A percentile compares a stretch with the other conserved stretches of the same genome.
phyloP scores from a whole-genome alignment of 1,284 basidiomycete genomes.

The Amylostereum areolatum region DNA sequence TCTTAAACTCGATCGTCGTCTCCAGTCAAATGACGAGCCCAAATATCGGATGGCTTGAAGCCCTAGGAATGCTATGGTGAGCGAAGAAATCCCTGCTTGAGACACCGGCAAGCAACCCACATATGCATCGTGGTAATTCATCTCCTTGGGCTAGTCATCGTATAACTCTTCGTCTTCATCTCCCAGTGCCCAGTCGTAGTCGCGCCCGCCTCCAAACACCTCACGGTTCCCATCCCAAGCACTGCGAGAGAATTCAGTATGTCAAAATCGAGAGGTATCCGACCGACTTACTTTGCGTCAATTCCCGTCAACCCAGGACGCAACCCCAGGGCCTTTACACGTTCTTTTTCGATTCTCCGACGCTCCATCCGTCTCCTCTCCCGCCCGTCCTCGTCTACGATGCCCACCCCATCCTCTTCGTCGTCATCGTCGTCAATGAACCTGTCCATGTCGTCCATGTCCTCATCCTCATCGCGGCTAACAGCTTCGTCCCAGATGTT shows the following conservation, averaged over 20 bases:
- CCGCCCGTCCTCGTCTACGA: slow-evolving; percentile 67
- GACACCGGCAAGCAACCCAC: slow-evolving; percentile 38
- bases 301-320: slow-evolving; percentile 81
- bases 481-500: slow-evolving; percentile 79
- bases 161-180: slow-evolving; percentile 66
- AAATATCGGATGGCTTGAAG: slow-evolving; percentile 97
- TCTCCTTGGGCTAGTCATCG: slow-evolving; percentile 58
- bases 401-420: slow-evolving; percentile 67
- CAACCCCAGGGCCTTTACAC: slow-evolving; percentile 53
- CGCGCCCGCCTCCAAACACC: slow-evolving; percentile 97
- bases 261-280: slow-evolving; percentile 6
- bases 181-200: slow-evolving; percentile 92
- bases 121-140: slow-evolving; percentile 89
- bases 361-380: slow-evolving; percentile 68
- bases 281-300: slow-evolving; percentile 69
- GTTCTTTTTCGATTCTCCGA: slow-evolving; percentile 58
- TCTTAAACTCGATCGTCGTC: slow-evolving; percentile 92
- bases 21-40: slow-evolving; percentile 85
- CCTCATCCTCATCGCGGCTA: slow-evolving; percentile 61
- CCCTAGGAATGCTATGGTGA: slow-evolving; percentile 49
- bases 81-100: slow-evolving; percentile 3
- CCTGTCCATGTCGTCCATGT: slow-evolving; percentile 75
- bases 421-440: slow-evolving; percentile 94
- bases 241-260: slow-evolving; percentile 37
- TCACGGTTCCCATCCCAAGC: slow-evolving; percentile 97